Conservation (phyloP, 1,139 yeast genomes). For the Meyerozyma smithsonii region DNA sequence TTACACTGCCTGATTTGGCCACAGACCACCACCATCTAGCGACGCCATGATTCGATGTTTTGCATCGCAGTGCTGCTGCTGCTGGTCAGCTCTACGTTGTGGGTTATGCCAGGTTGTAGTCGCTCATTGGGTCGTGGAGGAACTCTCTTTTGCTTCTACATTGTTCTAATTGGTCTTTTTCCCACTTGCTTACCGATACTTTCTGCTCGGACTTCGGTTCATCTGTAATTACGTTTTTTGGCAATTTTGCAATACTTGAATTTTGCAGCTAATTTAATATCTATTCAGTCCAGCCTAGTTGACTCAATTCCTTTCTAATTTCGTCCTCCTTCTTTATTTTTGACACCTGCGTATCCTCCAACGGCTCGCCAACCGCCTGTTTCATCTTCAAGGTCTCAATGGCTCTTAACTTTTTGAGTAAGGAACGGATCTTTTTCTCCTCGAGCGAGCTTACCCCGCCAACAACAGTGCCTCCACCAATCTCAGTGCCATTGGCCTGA, state of each 20-base stretch:
- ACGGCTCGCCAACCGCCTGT: slow-evolving; percentile 75
- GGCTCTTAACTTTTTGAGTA: slow-evolving; percentile 89
- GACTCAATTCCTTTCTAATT: slow-evolving; percentile 65
- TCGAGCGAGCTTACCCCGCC: slow-evolving; percentile 69
- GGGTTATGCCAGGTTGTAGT: too few relatives aligned
- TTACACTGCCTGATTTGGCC: background rate
- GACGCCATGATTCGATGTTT: too few relatives aligned
- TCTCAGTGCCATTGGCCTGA: slow-evolving; percentile 9
- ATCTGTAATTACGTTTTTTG: background rate
- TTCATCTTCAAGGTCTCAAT: slow-evolving; percentile 85
- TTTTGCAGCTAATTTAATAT: background rate
- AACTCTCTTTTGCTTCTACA: too few relatives aligned
- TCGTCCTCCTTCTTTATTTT: slow-evolving; percentile 84
- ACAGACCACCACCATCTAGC: too few relatives aligned
- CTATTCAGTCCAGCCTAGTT: slow-evolving; percentile 60
- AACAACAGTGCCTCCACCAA: slow-evolving; percentile 35
- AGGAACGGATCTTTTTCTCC: slow-evolving; percentile 87
- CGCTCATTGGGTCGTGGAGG: too few relatives aligned
- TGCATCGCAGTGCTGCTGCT: too few relatives aligned
- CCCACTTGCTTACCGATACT: too few relatives aligned
- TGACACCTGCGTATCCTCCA: slow-evolving; percentile 89
- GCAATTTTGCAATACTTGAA: background rate
- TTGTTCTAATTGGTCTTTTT: too few relatives aligned
- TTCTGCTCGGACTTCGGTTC: too few relatives aligned
- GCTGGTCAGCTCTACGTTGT: too few relatives aligned